Conservation (phyloP, 2,329 filamentous ascomycete genomes). For the Xylariomycetidae sp. region DNA sequence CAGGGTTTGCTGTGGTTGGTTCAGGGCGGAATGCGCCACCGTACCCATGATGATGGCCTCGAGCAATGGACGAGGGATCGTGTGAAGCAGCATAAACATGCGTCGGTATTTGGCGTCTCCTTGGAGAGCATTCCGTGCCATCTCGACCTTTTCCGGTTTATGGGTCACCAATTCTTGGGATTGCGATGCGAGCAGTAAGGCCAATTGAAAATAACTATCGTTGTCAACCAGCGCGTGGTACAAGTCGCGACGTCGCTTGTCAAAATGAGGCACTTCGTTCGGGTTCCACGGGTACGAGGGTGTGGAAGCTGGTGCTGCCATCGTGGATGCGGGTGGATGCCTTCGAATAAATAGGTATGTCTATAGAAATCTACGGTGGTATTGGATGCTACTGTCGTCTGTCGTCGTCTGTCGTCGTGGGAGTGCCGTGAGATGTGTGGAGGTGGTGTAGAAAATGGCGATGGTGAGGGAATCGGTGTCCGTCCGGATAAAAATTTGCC, state of each 20-base stretch:
- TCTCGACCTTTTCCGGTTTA: not conserved
- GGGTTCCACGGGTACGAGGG: no score
- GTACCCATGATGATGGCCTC: conserved; percentile 1
- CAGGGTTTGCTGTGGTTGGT: not conserved
- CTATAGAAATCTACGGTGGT: no score
- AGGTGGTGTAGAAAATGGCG: no score
- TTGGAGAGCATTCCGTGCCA: not conserved
- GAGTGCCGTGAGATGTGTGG: no score
- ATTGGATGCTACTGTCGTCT: no score
- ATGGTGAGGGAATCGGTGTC: no score
- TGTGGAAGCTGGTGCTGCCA: no score
- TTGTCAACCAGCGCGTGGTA: not conserved
- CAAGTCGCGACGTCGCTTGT: not conserved
- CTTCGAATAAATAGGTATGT: no score
- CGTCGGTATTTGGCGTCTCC: not conserved
- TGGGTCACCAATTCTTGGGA: not conserved
- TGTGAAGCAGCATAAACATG: not conserved
- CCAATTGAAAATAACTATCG: not conserved
- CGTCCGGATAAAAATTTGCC: no score
- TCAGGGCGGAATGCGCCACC: not conserved
- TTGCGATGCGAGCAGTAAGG: not conserved
- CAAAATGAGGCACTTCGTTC: not conserved
- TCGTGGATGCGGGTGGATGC: not conserved
- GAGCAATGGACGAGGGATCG: not conserved
- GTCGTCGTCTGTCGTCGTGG: no score